Conservation (phyloP, 306 rosid genomes). For the Purshia tridentata region DNA sequence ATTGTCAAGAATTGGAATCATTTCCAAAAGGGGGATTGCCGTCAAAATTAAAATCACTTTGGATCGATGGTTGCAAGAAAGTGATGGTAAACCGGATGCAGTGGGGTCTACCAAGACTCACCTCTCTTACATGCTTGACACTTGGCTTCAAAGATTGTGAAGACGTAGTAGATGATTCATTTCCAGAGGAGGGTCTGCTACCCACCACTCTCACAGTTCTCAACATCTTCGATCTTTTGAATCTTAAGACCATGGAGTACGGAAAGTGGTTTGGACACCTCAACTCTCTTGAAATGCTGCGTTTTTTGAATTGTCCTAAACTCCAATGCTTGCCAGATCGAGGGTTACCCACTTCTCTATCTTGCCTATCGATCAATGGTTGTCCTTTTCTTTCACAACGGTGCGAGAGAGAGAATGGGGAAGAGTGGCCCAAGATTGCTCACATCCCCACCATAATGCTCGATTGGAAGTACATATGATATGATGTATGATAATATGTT, state of each 20-base stretch:
- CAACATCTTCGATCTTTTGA: neutral
- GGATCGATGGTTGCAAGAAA: neutral
- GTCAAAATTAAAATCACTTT: neutral
- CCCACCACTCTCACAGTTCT: constrained; percentile 2
- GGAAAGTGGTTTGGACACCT: constrained; percentile 1
- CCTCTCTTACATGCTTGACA: neutral
- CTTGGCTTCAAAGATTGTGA: neutral
- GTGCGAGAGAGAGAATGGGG: neutral
- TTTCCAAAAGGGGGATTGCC: constrained; percentile 13
- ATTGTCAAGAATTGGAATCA: constrained; percentile 10
- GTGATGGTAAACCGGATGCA: neutral
- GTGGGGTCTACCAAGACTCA: neutral
- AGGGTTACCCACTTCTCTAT: neutral
- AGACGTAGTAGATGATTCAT: constrained; percentile 7
- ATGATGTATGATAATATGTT: no score
- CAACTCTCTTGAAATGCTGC: neutral
- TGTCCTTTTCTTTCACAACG: constrained; percentile 10
- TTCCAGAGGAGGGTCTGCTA: constrained; percentile 13
- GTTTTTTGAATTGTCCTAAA: neutral
- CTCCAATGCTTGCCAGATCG: constrained; percentile 3
- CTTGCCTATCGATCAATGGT: neutral
- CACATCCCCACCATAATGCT: no score
- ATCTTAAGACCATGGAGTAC: neutral
- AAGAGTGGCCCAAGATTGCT: no score
- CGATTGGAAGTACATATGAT: no score